A percentile compares a stretch with the other conserved stretches of the same genome.
These are phyloP conservation scores for Saussurea involucrata DNA, from an alignment of 129 eudicot species.

Conservation along the genomic window DNA sequence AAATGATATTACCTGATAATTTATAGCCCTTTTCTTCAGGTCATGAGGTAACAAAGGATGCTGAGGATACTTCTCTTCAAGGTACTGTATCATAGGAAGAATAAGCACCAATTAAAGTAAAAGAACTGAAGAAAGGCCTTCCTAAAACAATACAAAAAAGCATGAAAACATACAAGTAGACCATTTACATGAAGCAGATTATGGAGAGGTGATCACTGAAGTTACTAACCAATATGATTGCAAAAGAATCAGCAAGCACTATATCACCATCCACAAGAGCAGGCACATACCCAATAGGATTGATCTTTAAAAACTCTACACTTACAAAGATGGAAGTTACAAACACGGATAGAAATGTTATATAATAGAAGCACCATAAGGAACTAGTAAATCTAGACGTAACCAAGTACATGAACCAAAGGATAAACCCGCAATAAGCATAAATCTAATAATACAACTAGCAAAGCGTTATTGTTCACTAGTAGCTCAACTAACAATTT, in stretches of 20 bases:
- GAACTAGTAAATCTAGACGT: neutral
- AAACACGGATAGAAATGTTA: neutral
- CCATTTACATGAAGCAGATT: slow-evolving; percentile 9
- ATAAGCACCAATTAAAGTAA: neutral
- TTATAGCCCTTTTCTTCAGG: slow-evolving; percentile 55
- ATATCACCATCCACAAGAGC: slow-evolving; percentile 62
- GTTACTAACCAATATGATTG: slow-evolving; percentile 64
- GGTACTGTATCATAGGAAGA: slow-evolving; percentile 44
- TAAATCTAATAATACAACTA: neutral
- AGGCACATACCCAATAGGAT: slow-evolving; percentile 79
- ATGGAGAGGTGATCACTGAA: neutral
- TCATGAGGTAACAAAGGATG: slow-evolving; percentile 64
- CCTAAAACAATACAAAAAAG: neutral
- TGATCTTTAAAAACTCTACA: slow-evolving; percentile 68
- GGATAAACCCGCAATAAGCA: neutral
- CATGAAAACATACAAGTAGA: neutral
- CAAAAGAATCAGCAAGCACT: slow-evolving; percentile 69
- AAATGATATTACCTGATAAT: slow-evolving; percentile 56
- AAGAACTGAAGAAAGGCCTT: neutral
- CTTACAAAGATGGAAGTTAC: neutral
- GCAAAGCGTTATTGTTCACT: neutral
- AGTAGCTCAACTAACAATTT: neutral
- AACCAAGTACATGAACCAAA: neutral
- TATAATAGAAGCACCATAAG: neutral
- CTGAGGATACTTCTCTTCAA: slow-evolving; percentile 82